Percentiles rank a stretch among this genome's conserved stretches.
These are phyloP conservation scores for Oryza rufipogon DNA, from an alignment of 176 grass and related monocot genomes.

Conservation along the genomic window DNA sequence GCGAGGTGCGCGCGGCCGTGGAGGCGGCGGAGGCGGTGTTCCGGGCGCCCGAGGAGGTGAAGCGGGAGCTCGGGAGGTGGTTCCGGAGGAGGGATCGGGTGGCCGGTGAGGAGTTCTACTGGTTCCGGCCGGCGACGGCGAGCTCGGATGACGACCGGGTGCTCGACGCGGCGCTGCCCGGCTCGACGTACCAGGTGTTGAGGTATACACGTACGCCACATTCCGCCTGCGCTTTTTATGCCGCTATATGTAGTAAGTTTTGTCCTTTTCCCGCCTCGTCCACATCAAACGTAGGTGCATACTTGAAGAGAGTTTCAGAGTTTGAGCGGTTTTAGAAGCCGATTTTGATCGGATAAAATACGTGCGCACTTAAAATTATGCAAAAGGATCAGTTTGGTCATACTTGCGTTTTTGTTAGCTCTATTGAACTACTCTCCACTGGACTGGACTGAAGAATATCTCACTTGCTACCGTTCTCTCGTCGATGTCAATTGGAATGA, in stretches of 20 bases:
- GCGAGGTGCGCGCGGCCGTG: conserved; percentile 45
- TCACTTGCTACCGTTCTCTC: no score
- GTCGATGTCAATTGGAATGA: no score
- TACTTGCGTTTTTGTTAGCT: neutral
- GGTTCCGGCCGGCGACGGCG: conserved; percentile 48
- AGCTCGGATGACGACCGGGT: conserved; percentile 37
- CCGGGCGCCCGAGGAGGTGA: conserved; percentile 40
- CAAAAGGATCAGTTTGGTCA: neutral
- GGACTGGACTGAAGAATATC: neutral
- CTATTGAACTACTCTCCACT: neutral
- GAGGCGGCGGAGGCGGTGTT: conserved; percentile 48
- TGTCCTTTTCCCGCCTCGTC: conserved; percentile 26
- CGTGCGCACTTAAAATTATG: neutral
- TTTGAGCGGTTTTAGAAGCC: neutral
- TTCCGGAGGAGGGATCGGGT: conserved; percentile 47
- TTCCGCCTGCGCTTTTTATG: neutral
- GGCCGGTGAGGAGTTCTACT: conserved; percentile 64
- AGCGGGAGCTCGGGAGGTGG: conserved; percentile 37
- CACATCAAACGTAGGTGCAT: neutral
- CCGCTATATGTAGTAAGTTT: conserved; percentile 12
- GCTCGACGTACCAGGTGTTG: conserved; percentile 54
- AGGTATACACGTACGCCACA: conserved; percentile 46
- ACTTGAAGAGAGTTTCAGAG: neutral
- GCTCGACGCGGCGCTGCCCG: conserved; percentile 38
- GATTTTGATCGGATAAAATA: neutral